phyloP scores from a whole-genome alignment of 2,329 filamentous ascomycete species.

The Dryadomyces sulphureus region DNA sequence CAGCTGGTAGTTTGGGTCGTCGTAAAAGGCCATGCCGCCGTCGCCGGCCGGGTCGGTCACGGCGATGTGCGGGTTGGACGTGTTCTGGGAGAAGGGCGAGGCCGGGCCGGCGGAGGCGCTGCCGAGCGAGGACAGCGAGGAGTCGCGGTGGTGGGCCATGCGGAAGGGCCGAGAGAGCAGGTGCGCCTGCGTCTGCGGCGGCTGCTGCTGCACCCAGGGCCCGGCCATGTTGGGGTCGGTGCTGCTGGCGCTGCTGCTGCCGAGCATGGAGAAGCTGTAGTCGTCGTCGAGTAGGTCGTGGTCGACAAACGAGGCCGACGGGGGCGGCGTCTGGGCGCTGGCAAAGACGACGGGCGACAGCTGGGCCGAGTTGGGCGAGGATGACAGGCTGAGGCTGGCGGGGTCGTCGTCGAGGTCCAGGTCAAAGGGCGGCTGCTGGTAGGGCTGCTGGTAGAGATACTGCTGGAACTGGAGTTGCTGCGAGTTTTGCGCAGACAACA shows the following conservation, averaged over 20 bases:
- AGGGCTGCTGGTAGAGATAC: slow-evolving; percentile 9
- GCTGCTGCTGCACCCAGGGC: slow-evolving; percentile 20
- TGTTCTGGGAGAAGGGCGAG: slow-evolving; percentile 41
- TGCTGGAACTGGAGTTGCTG: slow-evolving; percentile 12
- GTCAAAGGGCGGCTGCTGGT: slow-evolving; percentile 11
- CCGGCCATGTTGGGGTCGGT: slow-evolving; percentile 21
- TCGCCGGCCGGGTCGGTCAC: slow-evolving; percentile 34
- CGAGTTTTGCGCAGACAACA: slow-evolving; percentile 9
- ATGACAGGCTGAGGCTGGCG: slow-evolving; percentile 8
- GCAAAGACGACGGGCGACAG: slow-evolving; percentile 4
- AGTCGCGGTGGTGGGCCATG: slow-evolving; percentile 40
- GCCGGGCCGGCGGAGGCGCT: slow-evolving; percentile 45
- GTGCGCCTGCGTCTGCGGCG: slow-evolving; percentile 6
- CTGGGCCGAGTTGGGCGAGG: slow-evolving; percentile 17
- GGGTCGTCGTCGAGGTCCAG: slow-evolving; percentile 10
- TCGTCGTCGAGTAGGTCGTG: slow-evolving; percentile 9
- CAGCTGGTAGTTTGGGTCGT: slow-evolving; percentile 31
- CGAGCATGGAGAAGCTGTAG: slow-evolving; percentile 9
- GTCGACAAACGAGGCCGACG: slow-evolving; percentile 12
- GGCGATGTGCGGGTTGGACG: slow-evolving; percentile 43
- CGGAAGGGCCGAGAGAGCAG: slow-evolving; percentile 20
- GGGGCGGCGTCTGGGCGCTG: slow-evolving; percentile 5
- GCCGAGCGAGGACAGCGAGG: slow-evolving; percentile 44
- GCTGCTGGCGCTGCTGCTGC: slow-evolving; percentile 4
- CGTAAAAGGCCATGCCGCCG: slow-evolving; percentile 22